Evolutionary conservation across 805 yeast species (phyloP), one percentile per base, ranked within the genome.

Genomic region (Candida oleophila): DNA sequence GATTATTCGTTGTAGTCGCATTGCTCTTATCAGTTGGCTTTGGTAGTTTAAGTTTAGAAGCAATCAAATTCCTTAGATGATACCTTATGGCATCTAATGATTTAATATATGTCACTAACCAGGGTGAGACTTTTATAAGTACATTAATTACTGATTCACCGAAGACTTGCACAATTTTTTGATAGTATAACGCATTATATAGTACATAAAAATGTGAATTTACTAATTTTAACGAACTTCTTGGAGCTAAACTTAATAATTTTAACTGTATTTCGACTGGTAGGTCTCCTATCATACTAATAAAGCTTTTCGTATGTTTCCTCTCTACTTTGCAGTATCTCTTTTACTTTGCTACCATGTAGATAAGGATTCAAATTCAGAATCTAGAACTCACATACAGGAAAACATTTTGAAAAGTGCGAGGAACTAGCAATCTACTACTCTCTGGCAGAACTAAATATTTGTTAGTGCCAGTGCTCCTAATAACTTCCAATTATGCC

Each of bases 181-280:
- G 68, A 52, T 71, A 69, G 55, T 68, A 77, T 15, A 73, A 51
- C 43, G 77, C 77, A 56, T 83, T 82, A 62, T 80, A 72, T 42
- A 81, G 59, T 3, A 68, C 53, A 52, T 74, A 80, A 54, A 76
- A 79, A 39, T 71, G 73, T n/a, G 68, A 60, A 42, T 65, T 71
- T n/a, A 57, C 55, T 41, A 57, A 51, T 46, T 68, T 68, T 42
- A 68, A 61, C 14, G 66, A 52, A 32, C 73, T 62, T 7, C 55
- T 53, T 0, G 77, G 77, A 3, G 54, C 57, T 3, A 60, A 53
- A 18, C 51, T 54, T 4, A 76, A 49, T 15, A 78, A 46, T 41
- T 56, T 48, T 2, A 73, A 61, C 44, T 75, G 74, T 8, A 78
- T 63, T 52, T 77, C 82, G 12, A 63, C 43, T 3, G 82, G 82